Conservation (phyloP, 495 filamentous ascomycete genomes). For the Melanomma pulvis-pyrius region DNA sequence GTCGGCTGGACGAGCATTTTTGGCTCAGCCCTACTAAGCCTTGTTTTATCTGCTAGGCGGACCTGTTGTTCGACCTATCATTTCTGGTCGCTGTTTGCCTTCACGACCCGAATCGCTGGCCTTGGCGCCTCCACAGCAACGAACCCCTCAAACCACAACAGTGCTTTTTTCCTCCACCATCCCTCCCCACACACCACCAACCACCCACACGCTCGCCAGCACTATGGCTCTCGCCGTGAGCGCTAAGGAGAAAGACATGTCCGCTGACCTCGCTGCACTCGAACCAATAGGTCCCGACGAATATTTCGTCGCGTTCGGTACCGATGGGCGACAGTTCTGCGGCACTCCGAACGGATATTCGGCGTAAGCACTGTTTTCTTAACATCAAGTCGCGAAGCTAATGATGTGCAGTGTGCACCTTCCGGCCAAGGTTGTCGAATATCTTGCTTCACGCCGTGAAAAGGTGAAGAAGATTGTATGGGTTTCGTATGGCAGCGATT, state of each 20-base stretch:
- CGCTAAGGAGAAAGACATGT: not conserved
- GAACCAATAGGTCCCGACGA: conserved; percentile 3
- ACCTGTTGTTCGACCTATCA: not conserved
- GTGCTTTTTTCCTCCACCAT: not conserved
- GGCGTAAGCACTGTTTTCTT: not conserved
- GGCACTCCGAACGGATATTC: conserved; percentile 22
- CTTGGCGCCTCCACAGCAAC: not conserved
- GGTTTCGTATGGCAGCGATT: conserved; percentile 14
- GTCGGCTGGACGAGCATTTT: no score
- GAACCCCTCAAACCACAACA: not conserved
- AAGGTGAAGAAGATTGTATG: conserved; percentile 8
- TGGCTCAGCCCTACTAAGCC: no score
- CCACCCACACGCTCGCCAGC: not conserved
- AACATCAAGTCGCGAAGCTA: not conserved
- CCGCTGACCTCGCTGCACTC: conserved; percentile 1
- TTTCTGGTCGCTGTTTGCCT: not conserved
- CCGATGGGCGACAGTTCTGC: conserved; percentile 2
- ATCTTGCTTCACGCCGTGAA: not conserved
- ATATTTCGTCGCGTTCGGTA: conserved; percentile 18
- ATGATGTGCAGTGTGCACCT: not conserved
- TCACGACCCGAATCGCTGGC: not conserved
- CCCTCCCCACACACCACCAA: not conserved
- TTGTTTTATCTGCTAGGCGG: no score
- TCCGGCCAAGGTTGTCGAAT: not conserved
- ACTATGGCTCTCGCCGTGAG: not conserved